Evolutionary conservation across 805 yeast species (phyloP).

Genomic region (Candida glaebosa): DNA sequence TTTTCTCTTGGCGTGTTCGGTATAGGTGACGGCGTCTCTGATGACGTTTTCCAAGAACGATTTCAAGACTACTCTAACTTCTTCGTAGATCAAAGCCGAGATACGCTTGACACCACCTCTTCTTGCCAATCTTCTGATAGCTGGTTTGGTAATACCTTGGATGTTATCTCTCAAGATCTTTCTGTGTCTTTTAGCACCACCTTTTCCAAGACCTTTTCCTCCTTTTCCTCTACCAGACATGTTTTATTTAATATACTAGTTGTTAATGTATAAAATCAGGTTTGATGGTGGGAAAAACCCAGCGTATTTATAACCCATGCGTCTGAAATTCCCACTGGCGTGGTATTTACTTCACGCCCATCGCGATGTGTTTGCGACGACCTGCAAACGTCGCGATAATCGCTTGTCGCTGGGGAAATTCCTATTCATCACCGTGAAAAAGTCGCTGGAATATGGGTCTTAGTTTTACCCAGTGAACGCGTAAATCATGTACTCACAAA

Average conservation of each 20-base stretch:
- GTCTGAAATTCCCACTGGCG: neutral
- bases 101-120: constrained; percentile 99
- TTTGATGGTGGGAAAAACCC: constrained; percentile 6
- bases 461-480: neutral
- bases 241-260: constrained; percentile 21
- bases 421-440: neutral
- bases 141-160: constrained; percentile 99
- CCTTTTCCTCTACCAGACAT: constrained; percentile 99
- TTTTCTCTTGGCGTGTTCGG: constrained; percentile 99
- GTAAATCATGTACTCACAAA: neutral
- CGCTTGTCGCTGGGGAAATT: neutral
- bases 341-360: neutral
- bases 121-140: constrained; percentile 99
- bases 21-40: constrained; percentile 98
- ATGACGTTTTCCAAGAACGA: constrained; percentile 93
- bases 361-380: neutral
- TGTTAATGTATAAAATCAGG: constrained; percentile 11
- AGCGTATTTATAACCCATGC: too few relatives aligned
- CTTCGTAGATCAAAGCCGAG: constrained; percentile 96
- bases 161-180: constrained; percentile 98
- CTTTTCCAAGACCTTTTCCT: constrained; percentile 99
- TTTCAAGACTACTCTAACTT: constrained; percentile 94
- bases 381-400: neutral
- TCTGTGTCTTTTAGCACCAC: constrained; percentile 99
- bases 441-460: neutral